Evolutionary conservation across 2,329 filamentous ascomycete genomes (phyloP).

Genomic region (Alternaria postmessia): DNA sequence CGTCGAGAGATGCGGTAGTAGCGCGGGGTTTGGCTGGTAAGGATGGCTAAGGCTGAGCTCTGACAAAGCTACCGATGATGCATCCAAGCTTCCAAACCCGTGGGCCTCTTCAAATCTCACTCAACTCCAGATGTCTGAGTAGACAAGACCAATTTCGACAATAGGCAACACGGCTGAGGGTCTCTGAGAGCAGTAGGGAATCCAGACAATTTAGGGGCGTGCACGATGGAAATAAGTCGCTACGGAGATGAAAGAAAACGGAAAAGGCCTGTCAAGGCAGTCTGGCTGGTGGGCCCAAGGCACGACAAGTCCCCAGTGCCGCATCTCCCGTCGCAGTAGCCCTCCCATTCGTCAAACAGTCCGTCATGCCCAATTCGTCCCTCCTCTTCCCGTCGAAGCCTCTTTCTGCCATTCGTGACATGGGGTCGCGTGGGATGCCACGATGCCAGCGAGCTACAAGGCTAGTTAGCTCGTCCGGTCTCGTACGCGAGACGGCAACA

Average conservation of each 20-base stretch:
- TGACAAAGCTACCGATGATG: conserved; percentile 10
- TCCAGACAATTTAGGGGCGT: conserved; percentile 9
- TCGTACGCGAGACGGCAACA: conserved; percentile 19
- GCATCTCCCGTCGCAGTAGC: conserved; percentile 15
- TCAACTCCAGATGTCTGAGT: background rate
- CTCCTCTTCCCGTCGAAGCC: conserved; percentile 12
- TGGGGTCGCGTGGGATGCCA: conserved; percentile 13
- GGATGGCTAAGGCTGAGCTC: conserved; percentile 16
- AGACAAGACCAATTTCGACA: background rate
- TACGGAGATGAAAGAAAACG: conserved; percentile 11
- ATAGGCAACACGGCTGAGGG: background rate
- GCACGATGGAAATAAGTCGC: background rate
- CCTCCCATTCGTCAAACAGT: conserved; percentile 17
- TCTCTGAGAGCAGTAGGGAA: conserved; percentile 6
- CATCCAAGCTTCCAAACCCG: conserved; percentile 3
- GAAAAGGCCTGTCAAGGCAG: conserved; percentile 1
- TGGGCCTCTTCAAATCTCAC: background rate
- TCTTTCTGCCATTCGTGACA: conserved; percentile 14
- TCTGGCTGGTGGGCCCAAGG: conserved; percentile 18
- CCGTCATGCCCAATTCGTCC: conserved; percentile 17
- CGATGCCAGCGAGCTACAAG: conserved; percentile 5
- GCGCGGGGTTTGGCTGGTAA: conserved; percentile 28
- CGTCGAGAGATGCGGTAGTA: conserved; percentile 15
- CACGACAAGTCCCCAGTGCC: conserved; percentile 17
- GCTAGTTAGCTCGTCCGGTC: background rate